Evolutionary conservation across 495 filamentous ascomycete species (phyloP), one percentile per base, ranked within the genome.

Genomic region (Annulohypoxylon moriforme): DNA sequence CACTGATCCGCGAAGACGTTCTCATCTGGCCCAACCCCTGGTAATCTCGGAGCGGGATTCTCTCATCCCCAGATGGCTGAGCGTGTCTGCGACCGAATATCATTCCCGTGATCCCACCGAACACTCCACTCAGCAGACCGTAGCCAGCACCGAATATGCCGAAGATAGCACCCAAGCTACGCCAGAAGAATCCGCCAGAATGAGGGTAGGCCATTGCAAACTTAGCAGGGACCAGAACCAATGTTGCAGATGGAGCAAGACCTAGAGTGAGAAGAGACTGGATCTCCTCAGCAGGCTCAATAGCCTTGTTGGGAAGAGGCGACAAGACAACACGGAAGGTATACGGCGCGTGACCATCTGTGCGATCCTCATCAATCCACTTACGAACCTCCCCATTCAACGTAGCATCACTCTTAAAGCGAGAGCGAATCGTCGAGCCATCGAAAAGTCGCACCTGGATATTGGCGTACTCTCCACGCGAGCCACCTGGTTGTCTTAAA

Each of bases 401-500:
- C 13, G 87, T 92, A 10, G 87, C 83, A 1, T 81, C 82, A 49
- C 88, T 86, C 0, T 86, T 80, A 76, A 98, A 97, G 20, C 85
- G 89, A 25, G 83, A 83, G 31, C 93, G 89, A 52, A 98, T 87
- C 13, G 88, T 93, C 31, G 88, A 88, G 11, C 95, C 95, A 75
- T 97, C 93, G 42, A 97, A 91, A 0, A 97, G 82, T 1, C 95
- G 89, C 42, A 97, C 88, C 72, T 96, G 94, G 5, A 98, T 79
- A 11, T 91, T 87, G 68, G 86, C 91, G 60, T 84, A 80, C 31
- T 81, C 77, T 25, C 65, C 60, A 8, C 24, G 16, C 24, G 59
- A 47, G 11, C 11, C 53, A 42, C 58, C 60, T 62, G 9, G 73
- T 49, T 31, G 58, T 27, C 14, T 42, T 52, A 31, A 52, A 9